Percentiles rank a stretch among this genome's conserved stretches.
Evolutionary conservation across 2,329 filamentous ascomycete species (phyloP).

Genomic region (Amesomyces nigricolor): DNA sequence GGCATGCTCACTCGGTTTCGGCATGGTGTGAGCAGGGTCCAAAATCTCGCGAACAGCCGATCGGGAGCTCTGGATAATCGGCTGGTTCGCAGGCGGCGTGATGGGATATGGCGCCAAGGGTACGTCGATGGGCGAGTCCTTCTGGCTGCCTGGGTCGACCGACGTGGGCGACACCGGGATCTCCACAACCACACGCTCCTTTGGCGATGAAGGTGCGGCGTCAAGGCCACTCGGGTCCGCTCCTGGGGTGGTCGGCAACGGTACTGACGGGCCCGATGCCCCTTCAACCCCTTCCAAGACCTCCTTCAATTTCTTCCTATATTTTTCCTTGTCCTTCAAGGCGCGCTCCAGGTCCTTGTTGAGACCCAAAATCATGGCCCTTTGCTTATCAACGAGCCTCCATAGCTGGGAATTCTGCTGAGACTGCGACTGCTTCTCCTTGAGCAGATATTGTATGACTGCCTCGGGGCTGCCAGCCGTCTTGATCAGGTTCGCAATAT

Average conservation of each 20-base stretch:
- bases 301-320: conserved; percentile 86
- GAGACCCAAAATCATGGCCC: conserved; percentile 84
- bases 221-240: conserved; percentile 17
- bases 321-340: conserved; percentile 90
- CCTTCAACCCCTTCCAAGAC: conserved; percentile 41
- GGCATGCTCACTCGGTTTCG: conserved; percentile 55
- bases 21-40: conserved; percentile 55
- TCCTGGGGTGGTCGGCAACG: conserved; percentile 13
- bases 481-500: conserved; percentile 73
- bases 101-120: conserved; percentile 58
- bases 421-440: conserved; percentile 82
- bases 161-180: conserved; percentile 43
- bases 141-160: conserved; percentile 46
- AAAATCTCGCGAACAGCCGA: conserved; percentile 47
- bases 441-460: conserved; percentile 79
- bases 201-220: conserved; percentile 25
- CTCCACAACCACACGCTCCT: conserved; percentile 30
- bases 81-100: conserved; percentile 54
- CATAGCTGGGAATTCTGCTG: conserved; percentile 91
- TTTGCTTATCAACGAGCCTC: conserved; percentile 93
- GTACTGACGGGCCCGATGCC: conserved; percentile 24
- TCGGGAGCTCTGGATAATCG: conserved; percentile 31
- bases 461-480: conserved; percentile 85
- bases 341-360: conserved; percentile 92
- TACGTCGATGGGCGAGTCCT: conserved; percentile 55